These are phyloP conservation scores for Boletales sp. DNA, from an alignment of 768 basidiomycete species.

Conservation along the genomic window DNA sequence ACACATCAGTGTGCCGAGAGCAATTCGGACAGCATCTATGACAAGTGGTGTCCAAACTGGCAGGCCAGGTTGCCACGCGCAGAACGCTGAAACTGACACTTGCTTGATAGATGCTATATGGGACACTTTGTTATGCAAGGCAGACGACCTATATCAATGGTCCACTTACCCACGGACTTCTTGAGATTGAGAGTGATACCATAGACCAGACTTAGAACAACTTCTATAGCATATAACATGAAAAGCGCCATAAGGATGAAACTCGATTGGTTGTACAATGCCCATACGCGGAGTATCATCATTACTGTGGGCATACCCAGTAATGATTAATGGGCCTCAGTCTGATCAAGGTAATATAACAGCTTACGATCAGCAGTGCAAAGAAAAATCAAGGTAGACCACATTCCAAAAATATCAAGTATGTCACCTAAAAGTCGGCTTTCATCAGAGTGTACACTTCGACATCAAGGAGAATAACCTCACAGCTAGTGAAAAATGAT, in stretches of 20 bases:
- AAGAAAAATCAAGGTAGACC: background rate
- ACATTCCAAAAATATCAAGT: background rate
- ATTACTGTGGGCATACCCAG: background rate
- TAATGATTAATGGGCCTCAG: background rate
- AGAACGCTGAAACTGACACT: background rate
- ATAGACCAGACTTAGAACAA: background rate
- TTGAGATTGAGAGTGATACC: background rate
- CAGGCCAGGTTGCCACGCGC: background rate
- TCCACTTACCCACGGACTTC: background rate
- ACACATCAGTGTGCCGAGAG: background rate
- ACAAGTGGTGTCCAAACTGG: background rate
- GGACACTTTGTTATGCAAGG: background rate
- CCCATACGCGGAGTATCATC: background rate
- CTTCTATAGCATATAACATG: background rate
- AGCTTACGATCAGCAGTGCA: background rate
- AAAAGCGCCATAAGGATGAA: background rate
- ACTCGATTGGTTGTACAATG: background rate
- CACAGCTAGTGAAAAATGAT: background rate
- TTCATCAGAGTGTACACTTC: background rate
- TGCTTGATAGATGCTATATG: background rate
- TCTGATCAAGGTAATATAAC: background rate
- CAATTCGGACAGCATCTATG: background rate
- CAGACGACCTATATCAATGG: too few species aligned
- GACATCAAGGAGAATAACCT: background rate
- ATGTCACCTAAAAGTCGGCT: background rate